Conservation (phyloP, 1,139 yeast species). For the Yamadazyma jaroonii region DNA sequence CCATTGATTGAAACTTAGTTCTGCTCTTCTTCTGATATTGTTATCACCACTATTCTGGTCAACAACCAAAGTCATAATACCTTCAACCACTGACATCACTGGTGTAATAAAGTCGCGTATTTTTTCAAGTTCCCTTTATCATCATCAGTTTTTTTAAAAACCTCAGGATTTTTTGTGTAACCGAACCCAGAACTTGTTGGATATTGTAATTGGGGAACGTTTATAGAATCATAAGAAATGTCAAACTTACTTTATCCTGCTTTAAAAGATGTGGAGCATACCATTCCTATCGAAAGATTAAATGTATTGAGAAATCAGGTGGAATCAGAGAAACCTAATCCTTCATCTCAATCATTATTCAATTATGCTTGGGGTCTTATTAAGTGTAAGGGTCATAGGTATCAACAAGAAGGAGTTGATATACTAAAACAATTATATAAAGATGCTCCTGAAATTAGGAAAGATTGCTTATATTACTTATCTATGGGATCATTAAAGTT, state of each 20-base stretch:
- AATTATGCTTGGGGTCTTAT: constrained; percentile 96
- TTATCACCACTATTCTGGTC: constrained; percentile 41
- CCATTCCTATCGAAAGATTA: constrained; percentile 74
- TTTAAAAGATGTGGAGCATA: constrained; percentile 44
- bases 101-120: not conserved
- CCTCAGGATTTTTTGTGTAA: not conserved
- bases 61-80: constrained; percentile 16
- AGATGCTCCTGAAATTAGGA: constrained; percentile 76
- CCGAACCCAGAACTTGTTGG: no score
- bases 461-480: constrained; percentile 87
- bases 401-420: constrained; percentile 77
- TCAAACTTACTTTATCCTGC: constrained; percentile 30
- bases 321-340: constrained; percentile 74
- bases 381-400: constrained; percentile 57
- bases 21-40: constrained; percentile 31
- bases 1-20: constrained; percentile 28
- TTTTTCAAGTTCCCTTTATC: not conserved
- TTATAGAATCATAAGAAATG: no score
- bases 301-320: constrained; percentile 75
- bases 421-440: constrained; percentile 72
- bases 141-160: not conserved
- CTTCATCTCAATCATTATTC: constrained; percentile 80
- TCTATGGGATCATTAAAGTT: constrained; percentile 85
- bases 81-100: not conserved
- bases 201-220: no score